These are phyloP conservation scores for Aspergillus texensis DNA, from an alignment of 2,329 filamentous ascomycete species.

Conservation along the genomic window DNA sequence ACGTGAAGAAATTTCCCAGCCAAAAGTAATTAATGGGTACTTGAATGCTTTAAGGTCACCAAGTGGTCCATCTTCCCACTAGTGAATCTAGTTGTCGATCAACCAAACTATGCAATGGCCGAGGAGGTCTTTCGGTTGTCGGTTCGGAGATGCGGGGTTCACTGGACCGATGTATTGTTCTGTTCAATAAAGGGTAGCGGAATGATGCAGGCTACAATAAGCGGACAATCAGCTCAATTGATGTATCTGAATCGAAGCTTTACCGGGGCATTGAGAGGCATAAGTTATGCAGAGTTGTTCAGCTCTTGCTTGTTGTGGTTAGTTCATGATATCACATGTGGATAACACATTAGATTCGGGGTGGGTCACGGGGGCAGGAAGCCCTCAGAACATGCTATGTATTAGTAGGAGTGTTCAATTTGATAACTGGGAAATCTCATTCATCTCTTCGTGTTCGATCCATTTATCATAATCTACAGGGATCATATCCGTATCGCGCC, in stretches of 20 bases:
- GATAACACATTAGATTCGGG: background rate
- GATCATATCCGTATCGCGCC: background rate
- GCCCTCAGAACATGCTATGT: background rate
- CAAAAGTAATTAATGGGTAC: background rate
- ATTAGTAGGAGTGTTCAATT: background rate
- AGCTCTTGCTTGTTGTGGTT: background rate
- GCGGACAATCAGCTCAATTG: background rate
- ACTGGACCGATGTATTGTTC: background rate
- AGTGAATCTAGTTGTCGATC: background rate
- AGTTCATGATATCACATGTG: conserved; percentile 3
- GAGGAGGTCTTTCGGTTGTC: conserved; percentile 18
- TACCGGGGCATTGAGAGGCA: background rate
- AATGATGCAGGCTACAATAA: background rate
- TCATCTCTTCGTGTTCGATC: background rate
- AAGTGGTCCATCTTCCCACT: background rate
- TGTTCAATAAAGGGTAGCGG: background rate
- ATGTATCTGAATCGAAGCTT: background rate
- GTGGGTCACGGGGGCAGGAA: background rate
- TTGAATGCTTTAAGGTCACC: background rate
- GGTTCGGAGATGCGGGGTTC: conserved; percentile 21
- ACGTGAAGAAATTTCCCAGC: background rate
- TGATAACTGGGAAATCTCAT: background rate
- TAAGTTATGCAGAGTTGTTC: too few relatives aligned
- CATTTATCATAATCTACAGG: background rate
- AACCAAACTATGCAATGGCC: background rate